Conservation (phyloP, 2,329 filamentous ascomycete genomes). For the Arachnomyces sp. region DNA sequence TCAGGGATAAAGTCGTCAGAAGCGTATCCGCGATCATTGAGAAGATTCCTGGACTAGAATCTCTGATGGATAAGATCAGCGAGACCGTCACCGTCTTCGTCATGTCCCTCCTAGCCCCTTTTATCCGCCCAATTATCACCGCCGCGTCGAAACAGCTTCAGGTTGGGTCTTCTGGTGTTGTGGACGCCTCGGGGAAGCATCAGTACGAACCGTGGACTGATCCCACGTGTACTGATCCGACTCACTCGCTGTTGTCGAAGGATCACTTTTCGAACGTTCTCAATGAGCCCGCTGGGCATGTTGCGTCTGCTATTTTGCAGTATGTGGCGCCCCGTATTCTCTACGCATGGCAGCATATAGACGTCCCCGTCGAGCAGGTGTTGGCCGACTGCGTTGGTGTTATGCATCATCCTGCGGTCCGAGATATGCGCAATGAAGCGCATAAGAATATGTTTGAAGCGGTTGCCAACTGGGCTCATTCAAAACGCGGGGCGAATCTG, state of each 20-base stretch:
- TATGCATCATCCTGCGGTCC: constrained; percentile 84
- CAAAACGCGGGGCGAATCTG: constrained; percentile 57
- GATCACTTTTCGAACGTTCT: constrained; percentile 75
- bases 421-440: constrained; percentile 66
- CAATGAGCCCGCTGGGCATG: constrained; percentile 66
- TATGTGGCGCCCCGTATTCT: constrained; percentile 81
- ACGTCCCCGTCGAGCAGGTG: constrained; percentile 74
- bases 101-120: constrained; percentile 81
- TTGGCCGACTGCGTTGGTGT: constrained; percentile 69
- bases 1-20: constrained; percentile 88
- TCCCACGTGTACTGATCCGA: constrained; percentile 65
- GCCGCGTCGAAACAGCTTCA: constrained; percentile 78
- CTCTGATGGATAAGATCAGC: constrained; percentile 84
- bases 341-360: constrained; percentile 86
- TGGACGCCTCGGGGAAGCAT: constrained; percentile 59
- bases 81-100: constrained; percentile 90
- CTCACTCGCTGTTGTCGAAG: constrained; percentile 74
- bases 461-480: constrained; percentile 70
- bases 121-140: constrained; percentile 83
- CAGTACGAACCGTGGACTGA: constrained; percentile 77
- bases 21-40: constrained; percentile 76
- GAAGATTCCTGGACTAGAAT: constrained; percentile 84
- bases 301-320: constrained; percentile 68
- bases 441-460: constrained; percentile 84
- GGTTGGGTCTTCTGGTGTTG: constrained; percentile 66